Evolutionary conservation across 2,329 filamentous ascomycete species (phyloP).

Genomic region (Penicillium sp.): DNA sequence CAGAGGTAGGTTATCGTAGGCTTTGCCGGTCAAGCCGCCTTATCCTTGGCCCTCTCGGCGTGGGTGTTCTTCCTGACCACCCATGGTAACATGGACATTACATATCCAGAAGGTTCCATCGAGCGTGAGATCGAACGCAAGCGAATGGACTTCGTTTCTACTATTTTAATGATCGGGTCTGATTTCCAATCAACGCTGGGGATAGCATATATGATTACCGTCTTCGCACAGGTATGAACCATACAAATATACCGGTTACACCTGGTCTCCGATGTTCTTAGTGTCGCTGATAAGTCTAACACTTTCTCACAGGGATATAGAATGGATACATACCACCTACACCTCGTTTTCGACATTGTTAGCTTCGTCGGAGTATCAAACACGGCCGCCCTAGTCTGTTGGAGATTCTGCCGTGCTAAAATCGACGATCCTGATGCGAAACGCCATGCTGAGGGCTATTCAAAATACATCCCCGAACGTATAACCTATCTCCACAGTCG

Average conservation of each 20-base stretch:
- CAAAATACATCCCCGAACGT: not conserved
- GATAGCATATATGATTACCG: slow-evolving; percentile 37
- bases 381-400: slow-evolving; percentile 38
- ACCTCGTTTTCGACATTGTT: slow-evolving; percentile 39
- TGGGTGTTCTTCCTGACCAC: slow-evolving; percentile 41
- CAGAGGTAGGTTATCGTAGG: slow-evolving; percentile 34
- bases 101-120: slow-evolving; percentile 31
- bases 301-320: not conserved
- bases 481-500: slow-evolving; percentile 16
- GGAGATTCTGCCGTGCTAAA: slow-evolving; percentile 31
- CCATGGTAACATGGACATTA: slow-evolving; percentile 30
- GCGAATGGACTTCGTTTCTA: slow-evolving; percentile 36
- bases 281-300: not conserved
- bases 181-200: slow-evolving; percentile 39
- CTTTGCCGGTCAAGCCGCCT: slow-evolving; percentile 35
- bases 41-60: slow-evolving; percentile 32
- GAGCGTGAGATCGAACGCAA: slow-evolving; percentile 34
- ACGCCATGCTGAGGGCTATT: no score
- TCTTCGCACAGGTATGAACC: slow-evolving; percentile 19
- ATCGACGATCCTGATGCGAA: slow-evolving; percentile 7
- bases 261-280: slow-evolving; percentile 37
- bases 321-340: slow-evolving; percentile 39
- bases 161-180: slow-evolving; percentile 41
- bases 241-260: slow-evolving; percentile 37
- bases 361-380: slow-evolving; percentile 40